Conservation (phyloP, 495 filamentous ascomycete species). For the Penicillium samsonianum region DNA sequence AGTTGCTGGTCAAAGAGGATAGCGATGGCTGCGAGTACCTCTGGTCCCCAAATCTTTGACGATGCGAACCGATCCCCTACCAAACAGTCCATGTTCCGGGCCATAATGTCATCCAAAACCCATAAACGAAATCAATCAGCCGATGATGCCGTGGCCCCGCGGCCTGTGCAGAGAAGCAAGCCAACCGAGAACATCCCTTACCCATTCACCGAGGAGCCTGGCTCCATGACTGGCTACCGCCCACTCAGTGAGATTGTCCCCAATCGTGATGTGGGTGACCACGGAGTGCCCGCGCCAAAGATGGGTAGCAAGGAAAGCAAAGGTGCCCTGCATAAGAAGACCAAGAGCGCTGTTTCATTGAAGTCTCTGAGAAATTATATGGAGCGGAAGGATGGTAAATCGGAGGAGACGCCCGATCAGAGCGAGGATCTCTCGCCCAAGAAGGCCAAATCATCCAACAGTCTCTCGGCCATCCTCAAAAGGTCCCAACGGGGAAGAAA, state of each 20-base stretch:
- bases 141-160: slow-evolving; percentile 34
- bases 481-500: slow-evolving; percentile 48
- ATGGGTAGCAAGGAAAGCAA: slow-evolving; percentile 34
- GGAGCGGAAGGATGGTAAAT: slow-evolving; percentile 54
- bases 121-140: slow-evolving; percentile 47
- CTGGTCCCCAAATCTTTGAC: slow-evolving; percentile 48
- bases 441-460: slow-evolving; percentile 83
- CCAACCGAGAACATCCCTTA: slow-evolving; percentile 22
- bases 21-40: slow-evolving; percentile 41
- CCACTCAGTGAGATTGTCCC: slow-evolving; percentile 43
- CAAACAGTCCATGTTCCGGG: slow-evolving; percentile 46
- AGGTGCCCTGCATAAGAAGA: slow-evolving; percentile 58
- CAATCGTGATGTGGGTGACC: slow-evolving; percentile 40
- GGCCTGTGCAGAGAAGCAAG: slow-evolving; percentile 18
- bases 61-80: slow-evolving; percentile 41
- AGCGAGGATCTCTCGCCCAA: slow-evolving; percentile 58
- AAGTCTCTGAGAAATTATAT: slow-evolving; percentile 59
- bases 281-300: slow-evolving; percentile 22
- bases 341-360: slow-evolving; percentile 66
- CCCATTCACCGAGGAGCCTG: slow-evolving; percentile 32
- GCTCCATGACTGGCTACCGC: slow-evolving; percentile 28
- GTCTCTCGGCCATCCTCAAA: slow-evolving; percentile 60
- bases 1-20: slow-evolving; percentile 41
- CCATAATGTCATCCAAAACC: slow-evolving; percentile 44
- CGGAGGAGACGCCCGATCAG: slow-evolving; percentile 40